These are phyloP conservation scores for Barnettozyma siamensis DNA, from an alignment of 805 yeast genomes.

Conservation along the genomic window DNA sequence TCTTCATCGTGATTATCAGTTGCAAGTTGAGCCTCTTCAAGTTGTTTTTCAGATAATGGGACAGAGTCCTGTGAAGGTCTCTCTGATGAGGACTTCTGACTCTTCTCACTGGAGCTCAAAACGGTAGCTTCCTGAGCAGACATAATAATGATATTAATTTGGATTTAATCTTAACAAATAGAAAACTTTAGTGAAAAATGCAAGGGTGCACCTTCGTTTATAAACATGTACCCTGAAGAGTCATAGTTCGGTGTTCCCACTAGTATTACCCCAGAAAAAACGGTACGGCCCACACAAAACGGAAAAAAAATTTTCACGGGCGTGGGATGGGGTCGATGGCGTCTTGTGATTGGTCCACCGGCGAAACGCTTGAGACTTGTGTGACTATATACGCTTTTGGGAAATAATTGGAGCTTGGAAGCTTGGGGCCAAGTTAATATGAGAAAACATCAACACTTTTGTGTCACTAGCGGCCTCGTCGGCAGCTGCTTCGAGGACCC, in stretches of 20 bases:
- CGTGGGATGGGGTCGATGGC: background rate
- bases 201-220: no score
- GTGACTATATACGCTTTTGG: background rate
- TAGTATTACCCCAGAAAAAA: background rate
- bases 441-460: background rate
- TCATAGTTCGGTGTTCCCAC: background rate
- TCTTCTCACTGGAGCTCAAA: background rate
- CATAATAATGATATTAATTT: background rate
- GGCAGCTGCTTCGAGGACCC: no score
- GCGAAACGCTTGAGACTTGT: background rate
- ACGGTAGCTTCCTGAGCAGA: background rate
- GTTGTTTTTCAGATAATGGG: background rate
- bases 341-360: background rate
- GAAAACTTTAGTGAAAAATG: background rate
- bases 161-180: no score
- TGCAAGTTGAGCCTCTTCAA: background rate
- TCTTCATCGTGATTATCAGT: constrained; percentile 5
- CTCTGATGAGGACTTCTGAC: background rate
- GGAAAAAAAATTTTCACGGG: background rate
- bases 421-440: no score
- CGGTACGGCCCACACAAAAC: background rate
- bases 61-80: background rate
- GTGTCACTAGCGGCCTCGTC: background rate
- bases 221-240: background rate
- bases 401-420: no score